Evolutionary conservation across 2,329 filamentous ascomycete genomes (phyloP), one percentile per base, ranked within the genome.

Genomic region (Trichoderma arundinaceum): DNA sequence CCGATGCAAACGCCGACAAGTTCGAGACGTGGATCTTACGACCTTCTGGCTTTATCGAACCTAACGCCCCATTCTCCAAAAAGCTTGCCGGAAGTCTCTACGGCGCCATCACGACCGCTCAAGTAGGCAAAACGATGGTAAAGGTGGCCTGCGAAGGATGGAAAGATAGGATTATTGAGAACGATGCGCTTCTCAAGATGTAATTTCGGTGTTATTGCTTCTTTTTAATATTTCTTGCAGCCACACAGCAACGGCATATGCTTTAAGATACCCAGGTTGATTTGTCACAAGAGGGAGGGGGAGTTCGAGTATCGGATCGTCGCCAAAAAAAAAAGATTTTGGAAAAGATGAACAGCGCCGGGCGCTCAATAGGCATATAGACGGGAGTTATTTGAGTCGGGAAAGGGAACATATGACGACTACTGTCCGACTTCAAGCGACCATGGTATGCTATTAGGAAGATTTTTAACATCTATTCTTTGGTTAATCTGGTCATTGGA

Each of bases 11-110:
- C 65, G 65, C 71, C 33, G 72, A 73, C 59, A 69, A 65, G 12
- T 76, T 82, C 32, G 74, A 76, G 54, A 72, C 75, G n/a, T 77
- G 74, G 68, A 75, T 77, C 46, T 72, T 77, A 7, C 75, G 79
- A 12, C 80, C 79, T 8, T 73, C 71, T 28, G 71, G 71, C 33
- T 73, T 81, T 41, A 66, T 74, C 43, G 67, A 70, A 2, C 65
- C 68, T 1, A 69, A 75, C 32, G 70, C 72, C 2, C 63, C 69
- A 6, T 13, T 71, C 8, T 46, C 74, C 32, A 73, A 73, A 32
- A 71, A 71, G 35, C n/a, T 73, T 1, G 71, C 74, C 3, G 74
- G 72, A 1, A 70, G 73, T 38, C 66, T 78, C 38, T 71, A 69
- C 32, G 72, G 68, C 0, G 71, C 74, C 49, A 78, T 81, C n/a